Conservation (phyloP, 2,329 filamentous ascomycete species). For the Claviceps pusilla region DNA sequence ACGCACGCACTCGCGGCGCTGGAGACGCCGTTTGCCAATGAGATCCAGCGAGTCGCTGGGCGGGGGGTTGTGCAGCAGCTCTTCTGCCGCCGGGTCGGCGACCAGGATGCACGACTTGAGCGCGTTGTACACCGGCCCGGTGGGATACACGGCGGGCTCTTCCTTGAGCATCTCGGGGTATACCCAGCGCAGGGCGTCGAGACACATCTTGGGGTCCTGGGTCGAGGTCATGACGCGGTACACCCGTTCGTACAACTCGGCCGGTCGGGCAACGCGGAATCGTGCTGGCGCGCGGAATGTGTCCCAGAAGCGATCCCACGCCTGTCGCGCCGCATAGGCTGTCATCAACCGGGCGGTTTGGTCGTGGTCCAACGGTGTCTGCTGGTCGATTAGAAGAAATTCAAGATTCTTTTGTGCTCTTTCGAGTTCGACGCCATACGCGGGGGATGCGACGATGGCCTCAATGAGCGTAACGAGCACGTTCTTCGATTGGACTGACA, state of each 20-base stretch:
- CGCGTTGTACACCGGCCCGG: conserved; percentile 28
- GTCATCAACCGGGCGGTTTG: conserved; percentile 28
- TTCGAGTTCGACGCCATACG: conserved; percentile 19
- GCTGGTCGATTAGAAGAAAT: conserved; percentile 24
- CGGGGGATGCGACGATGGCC: conserved; percentile 19
- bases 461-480: conserved; percentile 35
- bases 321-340: conserved; percentile 28
- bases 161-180: conserved; percentile 47
- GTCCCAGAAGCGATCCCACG: conserved; percentile 47
- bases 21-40: conserved; percentile 10
- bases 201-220: conserved; percentile 27
- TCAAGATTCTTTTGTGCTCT: conserved; percentile 31
- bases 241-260: conserved; percentile 39
- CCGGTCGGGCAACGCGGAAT: conserved; percentile 31
- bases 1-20: conserved; percentile 19
- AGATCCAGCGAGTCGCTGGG: neutral
- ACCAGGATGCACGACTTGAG: conserved; percentile 40
- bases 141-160: conserved; percentile 29
- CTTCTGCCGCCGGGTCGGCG: conserved; percentile 36
- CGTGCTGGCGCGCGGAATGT: conserved; percentile 41
- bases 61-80: conserved; percentile 11
- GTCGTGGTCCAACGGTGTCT: conserved; percentile 23
- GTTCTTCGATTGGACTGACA: conserved; percentile 27
- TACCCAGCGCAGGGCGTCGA: conserved; percentile 34
- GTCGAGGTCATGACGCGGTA: conserved; percentile 34